Evolutionary conservation across 139 green algal genomes (phyloP), one percentile per base, ranked within the genome.

Genomic region (Pseudopediastrum boryanum): DNA sequence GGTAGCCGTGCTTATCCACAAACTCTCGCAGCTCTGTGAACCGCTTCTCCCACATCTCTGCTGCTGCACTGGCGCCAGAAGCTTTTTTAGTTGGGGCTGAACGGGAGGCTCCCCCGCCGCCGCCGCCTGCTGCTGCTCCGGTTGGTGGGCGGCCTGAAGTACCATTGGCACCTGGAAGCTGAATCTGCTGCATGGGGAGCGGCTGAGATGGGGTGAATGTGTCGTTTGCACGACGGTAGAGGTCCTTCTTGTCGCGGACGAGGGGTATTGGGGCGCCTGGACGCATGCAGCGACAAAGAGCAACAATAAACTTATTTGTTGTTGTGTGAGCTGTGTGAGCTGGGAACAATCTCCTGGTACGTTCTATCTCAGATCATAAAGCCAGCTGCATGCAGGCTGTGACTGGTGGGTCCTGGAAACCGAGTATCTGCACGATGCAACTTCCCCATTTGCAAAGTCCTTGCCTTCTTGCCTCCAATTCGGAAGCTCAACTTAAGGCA

Each of bases 1-100:
- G 51, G 76, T 70, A 54, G 27, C 76, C 76, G 39, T 74, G 46
- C 38, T 46, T 70, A 16, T 51, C 59, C 65, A 82, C 76, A 76
- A 82, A 82, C 12, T 51, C 46, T 21, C 48, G 43, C 44, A 81
- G 46, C 38, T 76, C 51, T 1, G 52, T 13, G 36, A 75, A 82
- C 27, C 64, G 48, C 6, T 36, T 31, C 36, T 74, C 44, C 62
- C 62, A 75, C 3, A 64, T 38, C 2, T 70, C 46, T 16, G 75
- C 43, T 2, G 38, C 62, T 25, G 9, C 19, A 16, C 25, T 9
- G 12, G 58, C 58, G 9, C 19, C 12, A 10, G 58, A 10, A 27
- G 10, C 13, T 25, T 31, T 31, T n/a, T 25, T 13, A 19, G 63
- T 66, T 9, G 35, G 48, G 31, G 52, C 67, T n/a, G 29, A 39